Conservation (phyloP, 495 filamentous ascomycete genomes). For the Glutinoglossum americanum region DNA sequence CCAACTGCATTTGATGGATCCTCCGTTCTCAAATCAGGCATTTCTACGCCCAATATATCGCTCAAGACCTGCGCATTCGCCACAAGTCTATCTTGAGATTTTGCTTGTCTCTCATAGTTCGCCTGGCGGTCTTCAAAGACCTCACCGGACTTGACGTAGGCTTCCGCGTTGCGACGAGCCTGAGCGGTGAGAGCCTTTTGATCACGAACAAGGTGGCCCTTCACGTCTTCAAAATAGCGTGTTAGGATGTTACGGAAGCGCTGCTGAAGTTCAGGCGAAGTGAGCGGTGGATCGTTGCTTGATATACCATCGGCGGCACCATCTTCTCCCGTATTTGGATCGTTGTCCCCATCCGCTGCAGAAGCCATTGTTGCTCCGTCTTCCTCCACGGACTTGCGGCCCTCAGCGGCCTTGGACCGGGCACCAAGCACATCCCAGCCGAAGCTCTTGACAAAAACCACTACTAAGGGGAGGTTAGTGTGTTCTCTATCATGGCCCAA, state of each 20-base stretch:
- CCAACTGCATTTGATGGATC: conserved; percentile 39
- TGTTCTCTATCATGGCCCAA: conserved; percentile 86
- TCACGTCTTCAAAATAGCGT: conserved; percentile 86
- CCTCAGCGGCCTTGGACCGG: conserved; percentile 41
- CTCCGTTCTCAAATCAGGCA: conserved; percentile 78
- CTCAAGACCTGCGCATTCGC: conserved; percentile 80
- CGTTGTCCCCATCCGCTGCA: conserved; percentile 19
- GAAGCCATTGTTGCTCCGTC: conserved; percentile 47
- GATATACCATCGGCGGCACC: conserved; percentile 23
- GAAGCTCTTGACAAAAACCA: conserved; percentile 88
- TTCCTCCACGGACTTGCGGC: conserved; percentile 63
- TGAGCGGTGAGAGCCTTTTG: conserved; percentile 69
- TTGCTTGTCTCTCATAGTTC: conserved; percentile 82
- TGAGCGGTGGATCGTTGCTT: conserved; percentile 47
- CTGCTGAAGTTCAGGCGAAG: conserved; percentile 52
- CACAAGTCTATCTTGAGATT: conserved; percentile 76
- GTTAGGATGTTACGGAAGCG: conserved; percentile 74
- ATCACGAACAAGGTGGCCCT: conserved; percentile 66
- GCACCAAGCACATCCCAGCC: conserved; percentile 86
- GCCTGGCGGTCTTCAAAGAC: conserved; percentile 96
- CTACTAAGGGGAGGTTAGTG: conserved; percentile 70
- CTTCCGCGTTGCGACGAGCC: conserved; percentile 84
- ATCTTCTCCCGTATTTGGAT: conserved; percentile 15
- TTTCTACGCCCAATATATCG: conserved; percentile 73
- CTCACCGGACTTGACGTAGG: conserved; percentile 95